Base-by-base conservation (phyloP, 1,284 basidiomycete species). In the Takashimella koratensis region DNA sequence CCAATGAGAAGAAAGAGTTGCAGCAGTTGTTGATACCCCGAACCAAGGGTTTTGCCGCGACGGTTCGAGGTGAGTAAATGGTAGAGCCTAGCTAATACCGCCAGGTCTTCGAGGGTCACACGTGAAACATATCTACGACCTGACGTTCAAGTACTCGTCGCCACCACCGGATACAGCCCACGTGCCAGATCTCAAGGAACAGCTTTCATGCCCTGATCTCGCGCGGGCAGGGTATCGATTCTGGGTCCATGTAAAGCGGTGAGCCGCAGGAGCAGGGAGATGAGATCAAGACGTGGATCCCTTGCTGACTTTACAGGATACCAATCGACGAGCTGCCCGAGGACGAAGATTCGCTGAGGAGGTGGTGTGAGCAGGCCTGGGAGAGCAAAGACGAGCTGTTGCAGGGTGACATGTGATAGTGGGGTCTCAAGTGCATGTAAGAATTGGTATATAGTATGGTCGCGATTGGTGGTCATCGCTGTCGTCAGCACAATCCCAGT, bases 351-450 rank as follows among this genome's bases (percentile, higher is more conserved):
- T 54, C 57, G 20, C 40, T 70, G 27, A 58, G 64, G 49, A 20
- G n/a, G 12, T 63, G 66, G 66, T 63, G 66, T 43, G 61, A 71
- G 51, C 46, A 63, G 26, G 44, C 47, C n/a, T 63, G 69, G 68
- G 57, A 41, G 23, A 26, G 47, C 40, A 64, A 68, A 46, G 63
- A 71, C 30, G 25, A 46, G n/a, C 41, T 53, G 43, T 43, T 62
- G 20, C 46, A 55, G 8, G 21, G 19, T 12, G 49, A 48, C 50
- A 53, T 57, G 39, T 21, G 48, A 36, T 36, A 8, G 30, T 36
- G 30, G 30, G 16, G 8, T 36, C n/a, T n/a, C n/a, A n/a, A n/a
- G n/a, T n/a, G n/a, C n/a, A n/a, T n/a, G n/a, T n/a, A n/a, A n/a
- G n/a, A n/a, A n/a, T n/a, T n/a, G n/a, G n/a, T n/a, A n/a, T n/a